Evolutionary conservation across 306 rosid genomes (phyloP), one percentile per base, ranked within the genome.

Genomic region (Glycine tomentella): DNA sequence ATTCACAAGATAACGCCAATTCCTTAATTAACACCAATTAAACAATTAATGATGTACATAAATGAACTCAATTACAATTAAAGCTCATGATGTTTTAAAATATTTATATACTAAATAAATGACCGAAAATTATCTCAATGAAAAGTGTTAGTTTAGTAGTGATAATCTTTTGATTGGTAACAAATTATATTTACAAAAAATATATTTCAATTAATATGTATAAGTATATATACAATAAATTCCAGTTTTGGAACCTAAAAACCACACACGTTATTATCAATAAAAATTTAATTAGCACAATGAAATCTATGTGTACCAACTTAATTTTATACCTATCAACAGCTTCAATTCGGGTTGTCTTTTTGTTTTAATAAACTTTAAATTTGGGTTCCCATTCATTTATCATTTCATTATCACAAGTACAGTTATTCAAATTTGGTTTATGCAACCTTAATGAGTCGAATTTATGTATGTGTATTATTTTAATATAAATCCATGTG

Each of bases 401-500:
- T 34, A 58, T 56, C 14, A 69, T 79, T 40, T 71, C 45, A 79
- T 15, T 12, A 61, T 80, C 52, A 55, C 64, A 71, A 17, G 44
- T 3, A 17, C 46, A 46, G 4, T 46, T 17, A 49, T 50, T 80
- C 66, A 72, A 36, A 49, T 34, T 61, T 38, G 45, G 55, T 36
- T 16, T 10, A 13, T 7, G 10, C 48, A 49, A 49, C 45, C 65
- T 36, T 71, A 50, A 34, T 46, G 49, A 50, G 65, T 49, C 10
- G 58, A 59, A 57, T 69, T 0, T n/a, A 15, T 46, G 25, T 74
- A 40, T 74, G 17, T 51, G 3, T 7, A 14, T 2, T 65, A 34
- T 20, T 63, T 76, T 4, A 40, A 14, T 48, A 14, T 5, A 81
- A 40, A 6, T 25, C 52, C 73, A 70, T 48, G 84, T 65, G 68